phyloP scores from a whole-genome alignment of 495 filamentous ascomycete species.

The Xylaria venustula region DNA sequence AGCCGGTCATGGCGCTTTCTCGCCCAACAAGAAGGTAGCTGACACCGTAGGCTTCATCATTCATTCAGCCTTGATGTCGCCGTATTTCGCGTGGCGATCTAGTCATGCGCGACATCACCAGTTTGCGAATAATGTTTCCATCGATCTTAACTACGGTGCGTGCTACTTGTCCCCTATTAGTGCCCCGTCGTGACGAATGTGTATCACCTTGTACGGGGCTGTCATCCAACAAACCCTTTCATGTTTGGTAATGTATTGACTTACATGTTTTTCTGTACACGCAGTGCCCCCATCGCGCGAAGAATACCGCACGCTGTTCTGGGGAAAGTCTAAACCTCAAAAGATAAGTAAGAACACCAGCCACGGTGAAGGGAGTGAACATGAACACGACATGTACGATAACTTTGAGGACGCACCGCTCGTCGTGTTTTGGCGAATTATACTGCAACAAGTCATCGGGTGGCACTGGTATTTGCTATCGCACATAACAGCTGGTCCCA shows the following conservation, averaged over 20 bases:
- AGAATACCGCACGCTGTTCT: constrained; percentile 32
- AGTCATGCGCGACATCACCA: constrained; percentile 70
- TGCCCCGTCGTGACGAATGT: constrained; percentile 35
- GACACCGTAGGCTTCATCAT: constrained; percentile 62
- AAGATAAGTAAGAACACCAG: neutral
- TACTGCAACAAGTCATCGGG: constrained; percentile 52
- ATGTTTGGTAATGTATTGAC: neutral
- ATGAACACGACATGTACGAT: constrained; percentile 38
- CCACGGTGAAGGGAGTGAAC: neutral
- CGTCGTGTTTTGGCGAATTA: constrained; percentile 40
- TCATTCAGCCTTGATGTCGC: constrained; percentile 64
- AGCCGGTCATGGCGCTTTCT: constrained; percentile 70
- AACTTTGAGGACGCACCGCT: constrained; percentile 55
- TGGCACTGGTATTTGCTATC: constrained; percentile 53
- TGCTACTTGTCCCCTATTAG: neutral
- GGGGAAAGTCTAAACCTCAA: neutral
- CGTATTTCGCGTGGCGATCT: constrained; percentile 72
- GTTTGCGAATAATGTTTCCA: constrained; percentile 54
- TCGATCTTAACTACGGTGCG: constrained; percentile 53
- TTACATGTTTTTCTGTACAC: neutral
- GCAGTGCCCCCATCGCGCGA: constrained; percentile 44
- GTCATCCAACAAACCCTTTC: too few species aligned
- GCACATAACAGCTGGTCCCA: constrained; percentile 52
- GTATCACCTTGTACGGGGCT: neutral
- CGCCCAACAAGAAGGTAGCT: constrained; percentile 55